Evolutionary conservation across 257 asterid species (phyloP), one percentile per base, ranked within the genome.

Genomic region (Solanum etuberosum): DNA sequence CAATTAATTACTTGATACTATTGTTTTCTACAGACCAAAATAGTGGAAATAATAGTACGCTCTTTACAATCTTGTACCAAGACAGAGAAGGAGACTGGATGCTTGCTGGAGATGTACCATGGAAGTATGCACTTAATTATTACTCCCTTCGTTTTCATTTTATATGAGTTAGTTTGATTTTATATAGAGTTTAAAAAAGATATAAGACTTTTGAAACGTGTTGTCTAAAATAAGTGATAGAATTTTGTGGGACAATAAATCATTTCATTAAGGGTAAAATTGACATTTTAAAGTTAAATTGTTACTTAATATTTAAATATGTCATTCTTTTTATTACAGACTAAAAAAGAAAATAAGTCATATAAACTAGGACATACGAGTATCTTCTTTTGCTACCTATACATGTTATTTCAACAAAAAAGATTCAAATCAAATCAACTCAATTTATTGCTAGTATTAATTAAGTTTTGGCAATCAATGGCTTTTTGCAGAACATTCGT

Each of bases 81-180:
- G 94, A 93, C 91, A 93, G 80, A 88, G 90, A 92, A 61, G 95
- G 95, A 88, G 91, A 91, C 48, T 92, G 97, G 96, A 85, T 93
- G 93, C 90, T 91, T 18, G 92, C 91, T 10, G 96, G 95, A 85
- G 94, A 93, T 88, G 93, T 90, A 84, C 95, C 95, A 48, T 93
- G 97, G 95, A 89, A 89, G 95, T 94, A 88, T 54, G 94, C 80
- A 71, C 43, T 14, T 40, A 71, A 59, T 59, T 21, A 9, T 59
- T 54, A 54, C 63, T 54, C 63, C 63, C 1, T 20, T 25, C 63
- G 15, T 48, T 15, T 7, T 11, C 10, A 54, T 54, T 54, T 54
- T 54, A 54, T 54, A 54, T 54, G 63, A 54, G 11, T 54, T 54
- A 54, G 25, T 54, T 54, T 54, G 63, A 54, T 20, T 54, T 4